Conservation (phyloP, 73 alveolate genomes). For the Paramecium bursaria region DNA sequence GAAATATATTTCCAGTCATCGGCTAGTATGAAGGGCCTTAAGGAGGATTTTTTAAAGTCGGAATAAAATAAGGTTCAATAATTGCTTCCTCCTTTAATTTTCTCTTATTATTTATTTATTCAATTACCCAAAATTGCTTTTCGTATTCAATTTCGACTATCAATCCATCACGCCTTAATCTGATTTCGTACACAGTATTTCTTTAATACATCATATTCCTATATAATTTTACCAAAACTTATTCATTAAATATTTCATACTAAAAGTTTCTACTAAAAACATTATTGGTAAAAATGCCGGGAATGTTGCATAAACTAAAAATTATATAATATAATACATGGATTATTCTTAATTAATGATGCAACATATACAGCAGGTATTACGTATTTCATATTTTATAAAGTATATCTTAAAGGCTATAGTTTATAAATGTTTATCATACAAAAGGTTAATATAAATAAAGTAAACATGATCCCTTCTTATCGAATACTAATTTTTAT, state of each 20-base stretch:
- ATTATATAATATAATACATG: constrained; percentile 1
- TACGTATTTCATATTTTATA: constrained; percentile 13
- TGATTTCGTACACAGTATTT: constrained; percentile 25
- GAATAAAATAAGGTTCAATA: constrained; percentile 6
- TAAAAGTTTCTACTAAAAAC: constrained; percentile 26
- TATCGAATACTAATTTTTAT: constrained; percentile 36
- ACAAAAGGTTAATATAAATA: constrained; percentile 39
- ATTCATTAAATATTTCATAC: background rate
- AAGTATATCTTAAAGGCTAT: constrained; percentile 3
- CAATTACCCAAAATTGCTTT: constrained; percentile 44
- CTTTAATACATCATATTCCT: constrained; percentile 41
- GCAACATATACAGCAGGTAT: constrained; percentile 6
- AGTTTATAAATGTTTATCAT: background rate
- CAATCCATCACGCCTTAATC: constrained; percentile 28
- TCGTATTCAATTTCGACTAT: constrained; percentile 41
- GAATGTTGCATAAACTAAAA: constrained; percentile 41
- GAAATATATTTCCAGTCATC: constrained; percentile 28
- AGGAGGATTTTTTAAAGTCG: constrained; percentile 9
- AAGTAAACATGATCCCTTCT: background rate
- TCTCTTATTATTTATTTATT: constrained; percentile 10
- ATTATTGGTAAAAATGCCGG: constrained; percentile 58
- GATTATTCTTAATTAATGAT: constrained; percentile 3
- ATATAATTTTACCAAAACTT: constrained; percentile 21
- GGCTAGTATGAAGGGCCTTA: background rate
- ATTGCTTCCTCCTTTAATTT: constrained; percentile 32